These are phyloP conservation scores for Thozetella sp. DNA, from an alignment of 495 filamentous ascomycete species.

Conservation along the genomic window DNA sequence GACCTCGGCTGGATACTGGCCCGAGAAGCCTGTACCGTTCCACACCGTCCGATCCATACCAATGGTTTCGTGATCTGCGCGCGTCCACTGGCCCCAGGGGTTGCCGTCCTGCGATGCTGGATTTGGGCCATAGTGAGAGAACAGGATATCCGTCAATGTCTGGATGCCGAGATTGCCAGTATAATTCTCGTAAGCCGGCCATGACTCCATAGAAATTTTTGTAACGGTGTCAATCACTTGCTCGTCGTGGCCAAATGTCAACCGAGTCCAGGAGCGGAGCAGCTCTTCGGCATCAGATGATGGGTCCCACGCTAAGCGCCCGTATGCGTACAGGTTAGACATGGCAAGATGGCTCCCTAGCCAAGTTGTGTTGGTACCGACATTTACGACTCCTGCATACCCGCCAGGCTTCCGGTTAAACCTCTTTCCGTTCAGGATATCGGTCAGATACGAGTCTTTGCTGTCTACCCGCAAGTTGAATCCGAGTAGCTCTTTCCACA, in stretches of 20 bases:
- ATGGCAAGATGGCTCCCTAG: constrained; percentile 68
- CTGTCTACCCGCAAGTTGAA: constrained; percentile 65
- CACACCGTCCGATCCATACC: constrained; percentile 73
- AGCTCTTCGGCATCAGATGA: constrained; percentile 42
- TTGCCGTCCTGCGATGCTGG: constrained; percentile 69
- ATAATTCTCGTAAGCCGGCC: constrained; percentile 74
- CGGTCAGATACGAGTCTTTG: constrained; percentile 49
- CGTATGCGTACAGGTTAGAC: constrained; percentile 75
- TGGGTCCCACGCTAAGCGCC: constrained; percentile 66
- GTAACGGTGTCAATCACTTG: constrained; percentile 60
- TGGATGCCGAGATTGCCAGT: constrained; percentile 72
- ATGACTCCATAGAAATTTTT: constrained; percentile 67
- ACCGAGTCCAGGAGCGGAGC: constrained; percentile 64
- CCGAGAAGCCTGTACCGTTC: constrained; percentile 66
- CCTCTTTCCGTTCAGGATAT: constrained; percentile 60
- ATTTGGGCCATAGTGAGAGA: constrained; percentile 68
- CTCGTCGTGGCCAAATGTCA: constrained; percentile 62
- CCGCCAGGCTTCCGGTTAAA: constrained; percentile 62
- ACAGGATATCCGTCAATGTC: constrained; percentile 69
- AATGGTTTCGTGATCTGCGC: constrained; percentile 56
- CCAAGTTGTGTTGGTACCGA: constrained; percentile 69
- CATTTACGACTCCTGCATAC: constrained; percentile 70
- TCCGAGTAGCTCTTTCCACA: constrained; percentile 69
- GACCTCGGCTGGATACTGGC: constrained; percentile 67
- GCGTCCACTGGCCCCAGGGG: constrained; percentile 74